Percentiles rank a stretch among this genome's conserved stretches.
These are phyloP conservation scores for Plasmodium adleri DNA, from an alignment of 169 alveolate species.

Conservation along the genomic window DNA sequence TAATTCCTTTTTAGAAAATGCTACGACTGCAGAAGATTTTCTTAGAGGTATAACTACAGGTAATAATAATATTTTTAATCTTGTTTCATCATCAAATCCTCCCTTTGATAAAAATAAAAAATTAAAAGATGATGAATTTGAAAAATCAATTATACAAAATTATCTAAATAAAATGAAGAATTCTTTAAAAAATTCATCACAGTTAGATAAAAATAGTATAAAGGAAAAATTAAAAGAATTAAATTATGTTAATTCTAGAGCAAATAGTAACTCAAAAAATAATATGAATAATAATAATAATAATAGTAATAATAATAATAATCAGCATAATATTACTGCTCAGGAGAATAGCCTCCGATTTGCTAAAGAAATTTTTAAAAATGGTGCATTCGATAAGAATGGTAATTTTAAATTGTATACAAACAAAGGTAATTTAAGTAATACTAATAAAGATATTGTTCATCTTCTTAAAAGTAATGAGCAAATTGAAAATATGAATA, in stretches of 20 bases:
- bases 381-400: constrained; percentile 8
- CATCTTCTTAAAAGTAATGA: constrained; percentile 6
- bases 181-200: constrained; percentile 3
- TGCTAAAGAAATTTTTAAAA: constrained; percentile 15
- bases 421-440: constrained; percentile 11
- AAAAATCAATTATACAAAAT: constrained; percentile 63
- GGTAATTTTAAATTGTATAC: constrained; percentile 16
- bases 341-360: background rate
- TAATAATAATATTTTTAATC: background rate
- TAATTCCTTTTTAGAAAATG: constrained; percentile 31
- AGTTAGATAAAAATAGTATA: constrained; percentile 7
- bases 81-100: background rate
- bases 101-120: constrained; percentile 18
- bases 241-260: constrained; percentile 9
- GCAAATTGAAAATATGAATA: constrained; percentile 17
- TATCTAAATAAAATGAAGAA: constrained; percentile 43
- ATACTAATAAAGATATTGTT: background rate
- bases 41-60: background rate
- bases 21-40: constrained; percentile 7
- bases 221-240: constrained; percentile 6
- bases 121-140: constrained; percentile 29
- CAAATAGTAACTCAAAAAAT: background rate
- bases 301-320: constrained; percentile 12
- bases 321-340: background rate
- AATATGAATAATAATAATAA: constrained; percentile 4